Evolutionary conservation across 2,329 filamentous ascomycete genomes (phyloP).

Genomic region (Mariannaea sp.): DNA sequence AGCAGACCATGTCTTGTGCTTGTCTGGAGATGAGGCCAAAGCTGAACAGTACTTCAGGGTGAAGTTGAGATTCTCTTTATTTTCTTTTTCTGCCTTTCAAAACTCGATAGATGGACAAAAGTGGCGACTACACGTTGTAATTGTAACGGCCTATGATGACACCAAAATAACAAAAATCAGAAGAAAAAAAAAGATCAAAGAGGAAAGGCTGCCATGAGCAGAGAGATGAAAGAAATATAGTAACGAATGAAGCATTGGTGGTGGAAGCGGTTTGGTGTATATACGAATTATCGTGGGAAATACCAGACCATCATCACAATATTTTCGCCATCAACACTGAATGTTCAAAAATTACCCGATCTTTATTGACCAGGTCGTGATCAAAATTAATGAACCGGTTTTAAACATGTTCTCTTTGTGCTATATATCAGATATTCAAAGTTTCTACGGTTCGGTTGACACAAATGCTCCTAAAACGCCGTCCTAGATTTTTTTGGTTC

Average conservation of each 20-base stretch:
- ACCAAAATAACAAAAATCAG: conserved; percentile 27
- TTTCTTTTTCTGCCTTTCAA: conserved; percentile 34
- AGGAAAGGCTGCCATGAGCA: conserved; percentile 9
- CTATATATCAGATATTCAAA: conserved; percentile 7
- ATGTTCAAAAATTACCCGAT: no score
- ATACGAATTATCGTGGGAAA: conserved; percentile 29
- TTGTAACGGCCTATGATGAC: conserved; percentile 43
- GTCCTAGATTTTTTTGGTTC: conserved; percentile 19
- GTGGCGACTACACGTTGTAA: conserved; percentile 40
- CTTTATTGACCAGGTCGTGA: no score
- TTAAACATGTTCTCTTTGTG: no score
- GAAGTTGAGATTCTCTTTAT: conserved; percentile 18
- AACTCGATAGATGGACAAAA: conserved; percentile 39
- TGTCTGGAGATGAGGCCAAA: conserved; percentile 10
- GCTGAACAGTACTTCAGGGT: conserved; percentile 16
- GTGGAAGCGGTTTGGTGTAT: conserved; percentile 30
- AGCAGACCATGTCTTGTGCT: conserved; percentile 11
- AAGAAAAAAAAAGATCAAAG: conserved; percentile 15
- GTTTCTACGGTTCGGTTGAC: not conserved
- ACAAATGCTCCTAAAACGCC: conserved; percentile 27
- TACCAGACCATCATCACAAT: conserved; percentile 7
- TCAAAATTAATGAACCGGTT: no score
- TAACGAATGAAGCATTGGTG: conserved; percentile 10
- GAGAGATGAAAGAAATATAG: conserved; percentile 5
- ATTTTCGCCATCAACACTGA: no score